Evolutionary conservation across 208 protist genomes (phyloP), one percentile per base, ranked within the genome.

Genomic region (Leishmania major): DNA sequence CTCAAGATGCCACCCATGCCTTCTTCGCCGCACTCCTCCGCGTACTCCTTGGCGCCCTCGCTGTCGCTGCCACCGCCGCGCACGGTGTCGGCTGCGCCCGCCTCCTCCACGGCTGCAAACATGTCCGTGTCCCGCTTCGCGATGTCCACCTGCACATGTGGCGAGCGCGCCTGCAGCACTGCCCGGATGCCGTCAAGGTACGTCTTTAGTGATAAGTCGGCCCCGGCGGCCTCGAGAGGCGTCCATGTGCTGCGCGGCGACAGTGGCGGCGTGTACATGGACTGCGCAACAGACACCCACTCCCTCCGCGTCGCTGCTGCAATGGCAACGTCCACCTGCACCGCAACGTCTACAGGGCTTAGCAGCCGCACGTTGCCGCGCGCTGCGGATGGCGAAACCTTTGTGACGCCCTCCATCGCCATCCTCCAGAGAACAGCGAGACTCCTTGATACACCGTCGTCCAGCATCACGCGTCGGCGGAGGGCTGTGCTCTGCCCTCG

Each of bases 271-370:
- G 77, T 31, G 62, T 87, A 59, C 55, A 87, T 64, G 13, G 71
- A 62, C 62, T 84, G 79, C 3, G 86, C 88, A 37, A 88, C 69
- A 59, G 49, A 69, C 66, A 84, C 75, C 89, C 91, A 94, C 19
- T 66, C 73, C 43, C 75, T 60, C 51, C 89, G 87, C 1, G 85
- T 87, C 4, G 79, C 75, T 25, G 75, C 76, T 17, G 78, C 78
- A 11, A 82, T 78, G 19, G 91, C 89, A 13, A 75, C 67, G 77
- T 94, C 91, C 25, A 90, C 84, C 55, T 89, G 84, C 15, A 77
- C 59, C 51, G 84, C 86, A 17, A 89, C 71, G 35, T 88, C 74
- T 6, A 90, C 37, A 28, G 89, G 35, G 25, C 35, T 71, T 15
- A 88, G 69, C 15, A 75, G 57, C 1, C 71, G 82, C 43, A 60